Percentiles rank a stretch among this genome's conserved stretches.
These are phyloP conservation scores for Cladosporium sp. DNA, from an alignment of 2,329 filamentous ascomycete species.

Conservation along the genomic window DNA sequence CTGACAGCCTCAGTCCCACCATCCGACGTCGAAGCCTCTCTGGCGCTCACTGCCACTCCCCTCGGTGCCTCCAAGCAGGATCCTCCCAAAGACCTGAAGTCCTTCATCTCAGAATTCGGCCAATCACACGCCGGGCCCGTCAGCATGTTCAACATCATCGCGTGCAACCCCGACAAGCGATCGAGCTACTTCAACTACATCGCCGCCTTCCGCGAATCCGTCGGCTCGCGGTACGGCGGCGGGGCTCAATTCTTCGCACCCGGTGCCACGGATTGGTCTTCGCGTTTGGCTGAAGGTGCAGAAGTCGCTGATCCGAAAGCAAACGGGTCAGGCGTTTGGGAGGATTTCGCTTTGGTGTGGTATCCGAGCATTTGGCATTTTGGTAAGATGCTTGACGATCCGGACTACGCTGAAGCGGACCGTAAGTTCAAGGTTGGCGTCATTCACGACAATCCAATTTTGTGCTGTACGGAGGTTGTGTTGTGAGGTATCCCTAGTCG, in stretches of 20 bases:
- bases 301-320: slow-evolving; percentile 20
- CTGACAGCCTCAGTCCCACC: slow-evolving; percentile 24
- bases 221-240: slow-evolving; percentile 25
- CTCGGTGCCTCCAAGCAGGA: slow-evolving; percentile 16
- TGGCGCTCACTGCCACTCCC: slow-evolving; percentile 21
- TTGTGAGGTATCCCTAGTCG: neutral
- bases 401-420: slow-evolving; percentile 28
- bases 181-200: slow-evolving; percentile 26
- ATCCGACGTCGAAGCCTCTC: slow-evolving; percentile 25
- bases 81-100: slow-evolving; percentile 19
- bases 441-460: slow-evolving; percentile 26
- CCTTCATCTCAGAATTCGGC: slow-evolving; percentile 24
- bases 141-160: slow-evolving; percentile 28
- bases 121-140: slow-evolving; percentile 22
- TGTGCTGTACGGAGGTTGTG: slow-evolving; percentile 26
- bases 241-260: slow-evolving; percentile 21
- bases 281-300: slow-evolving; percentile 9
- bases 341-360: slow-evolving; percentile 24
- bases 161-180: slow-evolving; percentile 22
- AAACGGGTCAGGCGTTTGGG: slow-evolving; percentile 22
- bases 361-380: slow-evolving; percentile 31
- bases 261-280: slow-evolving; percentile 21
- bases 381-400: slow-evolving; percentile 28
- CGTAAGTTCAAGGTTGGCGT: slow-evolving; percentile 28
- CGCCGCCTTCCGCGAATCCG: slow-evolving; percentile 22